Conservation (phyloP, 179 eudicot species). For the Actinidia arguta region DNA sequence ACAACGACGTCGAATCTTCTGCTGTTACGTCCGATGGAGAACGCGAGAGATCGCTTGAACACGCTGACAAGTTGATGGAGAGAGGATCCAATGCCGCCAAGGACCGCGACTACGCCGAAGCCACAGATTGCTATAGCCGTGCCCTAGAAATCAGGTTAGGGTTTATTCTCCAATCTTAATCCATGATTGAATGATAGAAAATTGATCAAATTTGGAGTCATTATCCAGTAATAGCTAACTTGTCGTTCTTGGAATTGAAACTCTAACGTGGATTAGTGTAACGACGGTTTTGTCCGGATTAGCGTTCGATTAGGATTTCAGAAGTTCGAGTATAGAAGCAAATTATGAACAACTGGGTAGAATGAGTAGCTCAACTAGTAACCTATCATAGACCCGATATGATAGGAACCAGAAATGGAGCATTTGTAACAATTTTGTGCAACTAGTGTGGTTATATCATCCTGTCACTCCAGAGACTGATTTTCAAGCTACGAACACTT, state of each 20-base stretch:
- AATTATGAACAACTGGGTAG: neutral
- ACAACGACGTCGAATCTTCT: conserved; percentile 40
- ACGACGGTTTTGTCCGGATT: neutral
- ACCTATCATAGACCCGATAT: neutral
- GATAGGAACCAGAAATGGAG: neutral
- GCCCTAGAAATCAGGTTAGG: conserved; percentile 90
- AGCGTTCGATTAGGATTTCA: neutral
- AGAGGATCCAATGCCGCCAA: conserved; percentile 58
- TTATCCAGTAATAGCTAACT: neutral
- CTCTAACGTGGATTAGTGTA: neutral
- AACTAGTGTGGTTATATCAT: neutral
- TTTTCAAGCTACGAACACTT: conserved; percentile 4
- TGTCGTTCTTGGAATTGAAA: neutral
- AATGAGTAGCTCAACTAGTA: neutral
- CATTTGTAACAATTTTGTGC: neutral
- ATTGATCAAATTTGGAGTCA: neutral
- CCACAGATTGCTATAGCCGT: conserved; percentile 85
- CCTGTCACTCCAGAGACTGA: neutral
- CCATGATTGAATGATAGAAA: neutral
- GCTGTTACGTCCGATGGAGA: conserved; percentile 33
- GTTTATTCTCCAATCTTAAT: neutral
- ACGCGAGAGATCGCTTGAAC: conserved; percentile 50
- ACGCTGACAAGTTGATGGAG: conserved; percentile 67
- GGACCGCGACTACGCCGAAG: conserved; percentile 69
- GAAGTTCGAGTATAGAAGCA: neutral